Evolutionary conservation across 176 grass and related monocot genomes (phyloP).

Genomic region (Carex cristatella): DNA sequence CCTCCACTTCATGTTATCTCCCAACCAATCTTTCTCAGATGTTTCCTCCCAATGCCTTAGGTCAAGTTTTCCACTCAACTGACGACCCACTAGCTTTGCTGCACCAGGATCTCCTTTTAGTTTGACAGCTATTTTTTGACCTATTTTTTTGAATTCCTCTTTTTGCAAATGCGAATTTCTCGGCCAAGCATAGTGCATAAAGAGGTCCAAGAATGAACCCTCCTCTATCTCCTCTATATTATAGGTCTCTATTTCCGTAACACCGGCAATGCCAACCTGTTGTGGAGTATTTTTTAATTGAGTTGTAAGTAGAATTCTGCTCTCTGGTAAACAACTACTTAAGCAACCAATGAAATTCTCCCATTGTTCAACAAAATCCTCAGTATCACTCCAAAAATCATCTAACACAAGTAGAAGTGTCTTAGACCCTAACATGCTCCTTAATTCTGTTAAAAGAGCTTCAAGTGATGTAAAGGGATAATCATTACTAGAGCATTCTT

Average conservation of each 20-base stretch:
- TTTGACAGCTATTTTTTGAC: background rate
- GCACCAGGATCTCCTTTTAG: background rate
- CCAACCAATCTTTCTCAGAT: background rate
- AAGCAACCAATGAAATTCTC: background rate
- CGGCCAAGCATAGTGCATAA: background rate
- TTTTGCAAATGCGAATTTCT: background rate
- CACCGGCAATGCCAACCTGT: background rate
- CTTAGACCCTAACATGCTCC: background rate
- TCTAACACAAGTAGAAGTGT: background rate
- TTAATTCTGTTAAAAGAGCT: background rate
- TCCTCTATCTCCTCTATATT: background rate
- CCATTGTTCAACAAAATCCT: background rate
- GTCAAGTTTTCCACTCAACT: background rate
- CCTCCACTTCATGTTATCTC: background rate
- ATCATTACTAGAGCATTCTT: fast-evolving
- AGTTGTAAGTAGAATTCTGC: background rate
- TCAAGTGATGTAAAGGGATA: background rate
- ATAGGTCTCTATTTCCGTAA: background rate
- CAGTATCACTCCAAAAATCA: background rate
- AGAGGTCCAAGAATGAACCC: background rate
- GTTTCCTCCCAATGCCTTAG: background rate
- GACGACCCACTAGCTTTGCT: background rate
- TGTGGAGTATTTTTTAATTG: background rate
- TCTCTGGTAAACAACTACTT: background rate
- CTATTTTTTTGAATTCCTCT: background rate